phyloP scores from a whole-genome alignment of 495 filamentous ascomycete genomes.

The Annulohypoxylon moriforme region DNA sequence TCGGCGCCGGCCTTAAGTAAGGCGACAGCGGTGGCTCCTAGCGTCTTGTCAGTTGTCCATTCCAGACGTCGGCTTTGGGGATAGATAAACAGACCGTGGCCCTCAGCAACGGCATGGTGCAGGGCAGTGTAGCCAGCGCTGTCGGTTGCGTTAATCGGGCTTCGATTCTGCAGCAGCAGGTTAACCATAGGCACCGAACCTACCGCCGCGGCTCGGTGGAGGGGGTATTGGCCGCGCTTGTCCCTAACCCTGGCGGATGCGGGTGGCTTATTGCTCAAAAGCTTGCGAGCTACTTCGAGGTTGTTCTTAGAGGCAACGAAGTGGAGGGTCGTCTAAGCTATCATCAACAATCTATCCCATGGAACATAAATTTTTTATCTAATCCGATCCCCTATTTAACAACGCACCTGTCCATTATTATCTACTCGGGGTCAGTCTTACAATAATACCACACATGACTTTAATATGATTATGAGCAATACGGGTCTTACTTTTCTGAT shows the following conservation, averaged over 20 bases:
- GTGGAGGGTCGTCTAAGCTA: slow-evolving; percentile 81
- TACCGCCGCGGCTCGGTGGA: slow-evolving; percentile 92
- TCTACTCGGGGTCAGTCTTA: slow-evolving; percentile 45
- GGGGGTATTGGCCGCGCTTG: slow-evolving; percentile 80
- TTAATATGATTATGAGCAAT: not conserved
- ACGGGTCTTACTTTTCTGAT: slow-evolving; percentile 72
- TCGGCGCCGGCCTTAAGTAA: slow-evolving; percentile 88
- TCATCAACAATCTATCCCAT: not conserved
- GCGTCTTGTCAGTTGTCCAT: slow-evolving; percentile 2
- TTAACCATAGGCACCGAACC: slow-evolving; percentile 86
- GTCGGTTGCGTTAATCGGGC: slow-evolving; percentile 90
- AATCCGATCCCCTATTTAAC: not conserved
- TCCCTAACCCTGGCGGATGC: slow-evolving; percentile 88
- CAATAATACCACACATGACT: no score
- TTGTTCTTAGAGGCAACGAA: slow-evolving; percentile 91
- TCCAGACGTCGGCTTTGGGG: not conserved
- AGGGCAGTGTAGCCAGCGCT: slow-evolving; percentile 83
- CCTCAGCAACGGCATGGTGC: slow-evolving; percentile 94
- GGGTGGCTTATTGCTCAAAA: slow-evolving; percentile 74
- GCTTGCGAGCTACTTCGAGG: slow-evolving; percentile 79
- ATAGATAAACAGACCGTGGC: slow-evolving; percentile 69
- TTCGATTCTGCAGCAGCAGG: slow-evolving; percentile 78
- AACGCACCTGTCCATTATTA: slow-evolving; percentile 67
- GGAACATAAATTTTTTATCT: not conserved
- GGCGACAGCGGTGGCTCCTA: slow-evolving; percentile 80